Conservation (phyloP, 2,329 filamentous ascomycete genomes). For the Monosporascus sp. region DNA sequence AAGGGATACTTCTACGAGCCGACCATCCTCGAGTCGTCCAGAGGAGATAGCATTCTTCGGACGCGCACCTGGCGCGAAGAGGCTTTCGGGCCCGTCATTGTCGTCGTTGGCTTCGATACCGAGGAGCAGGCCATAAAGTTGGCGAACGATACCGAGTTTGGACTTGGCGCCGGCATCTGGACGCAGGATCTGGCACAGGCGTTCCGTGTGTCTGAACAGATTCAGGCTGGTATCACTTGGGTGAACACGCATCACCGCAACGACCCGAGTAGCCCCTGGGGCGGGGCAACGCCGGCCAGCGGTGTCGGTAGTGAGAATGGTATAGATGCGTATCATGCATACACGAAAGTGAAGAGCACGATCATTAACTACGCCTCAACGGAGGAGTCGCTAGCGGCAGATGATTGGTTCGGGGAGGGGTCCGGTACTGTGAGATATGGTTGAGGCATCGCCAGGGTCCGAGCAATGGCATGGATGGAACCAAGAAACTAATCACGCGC, state of each 20-base stretch:
- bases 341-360: constrained; percentile 59
- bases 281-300: constrained; percentile 55
- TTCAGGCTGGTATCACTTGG: constrained; percentile 61
- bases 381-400: constrained; percentile 45
- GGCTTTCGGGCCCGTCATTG: constrained; percentile 77
- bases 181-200: constrained; percentile 69
- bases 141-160: constrained; percentile 71
- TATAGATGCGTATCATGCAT: constrained; percentile 55
- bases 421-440: constrained; percentile 55
- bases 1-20: constrained; percentile 73
- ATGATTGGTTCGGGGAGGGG: constrained; percentile 65
- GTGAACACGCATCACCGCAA: constrained; percentile 64
- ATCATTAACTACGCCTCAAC: constrained; percentile 62
- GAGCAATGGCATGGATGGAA: no score
- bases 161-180: constrained; percentile 72
- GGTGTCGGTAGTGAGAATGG: constrained; percentile 72
- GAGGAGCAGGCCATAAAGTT: constrained; percentile 66
- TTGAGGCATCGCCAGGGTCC: constrained; percentile 20
- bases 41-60: constrained; percentile 57
- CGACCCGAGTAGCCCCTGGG: constrained; percentile 68
- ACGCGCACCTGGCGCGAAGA: constrained; percentile 75
- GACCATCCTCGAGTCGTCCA: constrained; percentile 58
- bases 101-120: constrained; percentile 68
- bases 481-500: no score
- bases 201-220: constrained; percentile 64